phyloP scores from a whole-genome alignment of 2,329 filamentous ascomycete species.

The Akanthomyces uredinophilus region DNA sequence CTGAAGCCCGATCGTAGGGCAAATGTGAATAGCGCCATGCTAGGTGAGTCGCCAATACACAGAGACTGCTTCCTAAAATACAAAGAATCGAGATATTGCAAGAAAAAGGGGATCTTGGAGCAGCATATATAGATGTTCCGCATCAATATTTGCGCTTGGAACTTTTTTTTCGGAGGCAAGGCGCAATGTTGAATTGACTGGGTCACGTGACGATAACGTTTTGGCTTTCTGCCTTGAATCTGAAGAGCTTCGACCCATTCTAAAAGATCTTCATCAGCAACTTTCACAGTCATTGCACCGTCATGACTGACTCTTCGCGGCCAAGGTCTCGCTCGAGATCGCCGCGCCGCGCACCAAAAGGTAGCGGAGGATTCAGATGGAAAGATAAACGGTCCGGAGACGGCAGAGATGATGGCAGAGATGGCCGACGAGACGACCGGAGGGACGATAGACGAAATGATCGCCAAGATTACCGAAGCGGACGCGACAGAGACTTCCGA shows the following conservation, averaged over 20 bases:
- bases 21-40: neutral
- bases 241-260: neutral
- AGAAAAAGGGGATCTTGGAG: no score
- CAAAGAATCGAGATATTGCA: no score
- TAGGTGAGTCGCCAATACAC: no score
- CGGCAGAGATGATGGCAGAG: constrained; percentile 34
- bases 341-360: constrained; percentile 22
- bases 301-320: constrained; percentile 22
- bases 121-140: neutral
- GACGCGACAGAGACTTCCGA: constrained; percentile 25
- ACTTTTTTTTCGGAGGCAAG: neutral
- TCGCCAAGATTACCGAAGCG: constrained; percentile 16
- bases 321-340: constrained; percentile 25
- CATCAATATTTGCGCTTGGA: neutral
- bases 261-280: neutral
- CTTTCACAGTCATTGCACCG: neutral
- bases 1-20: neutral
- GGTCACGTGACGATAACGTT: neutral
- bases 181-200: no score
- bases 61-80: no score
- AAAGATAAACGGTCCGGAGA: constrained; percentile 50
- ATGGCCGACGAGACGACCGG: constrained; percentile 39
- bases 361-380: constrained; percentile 50
- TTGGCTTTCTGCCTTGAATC: neutral
- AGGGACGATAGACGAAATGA: constrained; percentile 22